Percentiles rank a stretch among this genome's conserved stretches.
Evolutionary conservation across 1,284 basidiomycete species (phyloP).

Genomic region (Laetiporus sulphureus): DNA sequence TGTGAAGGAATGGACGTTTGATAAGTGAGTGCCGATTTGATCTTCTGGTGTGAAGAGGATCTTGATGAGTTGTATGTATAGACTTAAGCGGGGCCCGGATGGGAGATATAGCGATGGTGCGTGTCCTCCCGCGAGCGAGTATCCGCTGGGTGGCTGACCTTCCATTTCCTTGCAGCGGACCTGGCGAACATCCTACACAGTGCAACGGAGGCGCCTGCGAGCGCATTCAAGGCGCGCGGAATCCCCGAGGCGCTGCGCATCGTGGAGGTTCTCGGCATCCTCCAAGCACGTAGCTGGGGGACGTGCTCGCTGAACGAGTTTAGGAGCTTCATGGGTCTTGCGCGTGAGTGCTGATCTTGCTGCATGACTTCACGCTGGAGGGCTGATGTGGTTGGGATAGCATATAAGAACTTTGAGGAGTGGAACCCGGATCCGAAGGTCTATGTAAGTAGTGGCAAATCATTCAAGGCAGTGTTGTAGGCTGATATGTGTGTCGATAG

Average conservation of each 20-base stretch:
- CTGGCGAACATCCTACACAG: conserved; percentile 61
- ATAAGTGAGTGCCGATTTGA: conserved; percentile 32
- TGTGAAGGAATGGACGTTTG: conserved; percentile 23
- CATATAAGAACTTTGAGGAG: conserved; percentile 57
- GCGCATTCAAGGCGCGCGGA: conserved; percentile 71
- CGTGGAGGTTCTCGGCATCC: conserved; percentile 69
- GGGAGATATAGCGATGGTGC: conserved; percentile 60
- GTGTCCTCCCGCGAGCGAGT: no score
- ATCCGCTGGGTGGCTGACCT: no score
- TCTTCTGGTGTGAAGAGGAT: not conserved
- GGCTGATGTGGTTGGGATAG: conserved; percentile 3
- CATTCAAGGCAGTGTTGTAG: no score
- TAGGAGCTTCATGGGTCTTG: conserved; percentile 47
- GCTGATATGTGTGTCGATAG: conserved; percentile 33
- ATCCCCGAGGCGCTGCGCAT: conserved; percentile 63
- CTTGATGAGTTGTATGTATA: conserved; percentile 15
- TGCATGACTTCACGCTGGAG: not conserved
- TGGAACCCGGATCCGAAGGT: conserved; percentile 73
- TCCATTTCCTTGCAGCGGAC: conserved; percentile 33
- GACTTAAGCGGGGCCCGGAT: conserved; percentile 43
- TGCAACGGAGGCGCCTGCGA: conserved; percentile 60
- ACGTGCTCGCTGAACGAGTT: conserved; percentile 73
- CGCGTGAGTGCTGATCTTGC: conserved; percentile 21
- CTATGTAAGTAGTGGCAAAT: conserved; percentile 39
- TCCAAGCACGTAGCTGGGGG: conserved; percentile 67